Evolutionary conservation across 805 yeast species (phyloP), one percentile per base, ranked within the genome.

Genomic region (Deakozyma indianensis): DNA sequence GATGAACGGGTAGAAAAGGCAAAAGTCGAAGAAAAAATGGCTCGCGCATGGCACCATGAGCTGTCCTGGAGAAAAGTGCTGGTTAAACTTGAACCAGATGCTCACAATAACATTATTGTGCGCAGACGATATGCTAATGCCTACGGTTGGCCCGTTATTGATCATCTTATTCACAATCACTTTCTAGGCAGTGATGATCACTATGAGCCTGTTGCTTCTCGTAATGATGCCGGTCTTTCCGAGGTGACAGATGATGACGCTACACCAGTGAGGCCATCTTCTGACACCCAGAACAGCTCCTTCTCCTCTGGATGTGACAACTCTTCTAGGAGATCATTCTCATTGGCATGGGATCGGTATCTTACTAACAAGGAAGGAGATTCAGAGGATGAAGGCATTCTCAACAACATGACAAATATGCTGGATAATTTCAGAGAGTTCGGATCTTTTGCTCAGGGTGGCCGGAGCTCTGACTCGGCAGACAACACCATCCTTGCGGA

Each of bases 111-210:
- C 56, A 87, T 92, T 23, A 71, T 85, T 23, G 97, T 90, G 1
- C 68, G 98, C 50, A 70, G 98, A 52, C 66, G 84, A 50, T 92
- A 84, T 67, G 80, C 94, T 3, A 90, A 90, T 63, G 92, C 96
- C 0, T 88, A 81, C 63, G 98, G 98, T 1, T 86, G 96, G 92
- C 85, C 83, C 1, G 95, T 86, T 0, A 70, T 90, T n/a, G 81
- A 80, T 41, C 95, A 90, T 60, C 55, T 88, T 52, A 83, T 82
- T 1, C 67, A 73, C 15, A 73, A 75, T 45, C 88, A 82, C 62
- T 83, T 83, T 59, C 41, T 43, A 5, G 38, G 38, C 11, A 32
- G 38, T 32, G 38, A 32, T 5, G 38, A 32, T 14, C 11, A 20
- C 7, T 7, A n/a, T 4, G 38, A 32, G 16, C 38, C 38, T 7